Evolutionary conservation across 2,329 filamentous ascomycete genomes (phyloP), one percentile per base, ranked within the genome.

Genomic region (Pseudogymnoascus sp.): DNA sequence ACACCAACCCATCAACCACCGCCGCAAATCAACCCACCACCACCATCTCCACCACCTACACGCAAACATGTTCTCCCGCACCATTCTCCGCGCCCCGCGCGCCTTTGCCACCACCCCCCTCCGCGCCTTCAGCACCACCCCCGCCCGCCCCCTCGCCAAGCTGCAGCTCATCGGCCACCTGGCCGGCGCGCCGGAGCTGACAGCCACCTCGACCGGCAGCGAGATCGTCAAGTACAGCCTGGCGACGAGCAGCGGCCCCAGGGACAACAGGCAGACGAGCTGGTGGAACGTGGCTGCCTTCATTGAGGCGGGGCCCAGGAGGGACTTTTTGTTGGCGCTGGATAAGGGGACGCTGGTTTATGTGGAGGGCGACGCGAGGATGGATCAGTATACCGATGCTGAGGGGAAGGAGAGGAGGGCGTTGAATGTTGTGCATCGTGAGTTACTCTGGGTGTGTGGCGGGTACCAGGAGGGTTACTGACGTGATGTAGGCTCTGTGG

Each of bases 141-240:
- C 84, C 60, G 71, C 79, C 46, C 78, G 79, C 68, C 82, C 84
- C 66, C 73, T 95, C 69, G 90, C 95, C 69, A 89, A 88, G 77
- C 89, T 99, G 80, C 89, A 87, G 72, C 81, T 99, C 76, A 83
- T 97, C 70, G 95, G 95, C 73, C 89, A 92, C 76, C 86, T 99
- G 61, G 91, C 84, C 66, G 84, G 86, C 70, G 83, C 85, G 62
- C 93, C 95, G 64, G 93, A 97, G 81, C 72, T 92, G 68, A 81
- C 83, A 38, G 76, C 85, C 64, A 90, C 89, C 59, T 83, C 84
- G 71, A 87, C 79, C 61, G 91, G 91, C 64, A 82, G 82, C 67
- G 89, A 96, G 67, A 72, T 96, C 64, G 74, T 97, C 72, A 85
- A 84, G 70, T 97, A 96, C 75, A 79, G 86, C 4, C 79, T 99